Percentiles rank a stretch among this genome's conserved stretches.
These are phyloP conservation scores for Cryptococcus hybrid DNA, from an alignment of 1,284 basidiomycete species.

Conservation along the genomic window DNA sequence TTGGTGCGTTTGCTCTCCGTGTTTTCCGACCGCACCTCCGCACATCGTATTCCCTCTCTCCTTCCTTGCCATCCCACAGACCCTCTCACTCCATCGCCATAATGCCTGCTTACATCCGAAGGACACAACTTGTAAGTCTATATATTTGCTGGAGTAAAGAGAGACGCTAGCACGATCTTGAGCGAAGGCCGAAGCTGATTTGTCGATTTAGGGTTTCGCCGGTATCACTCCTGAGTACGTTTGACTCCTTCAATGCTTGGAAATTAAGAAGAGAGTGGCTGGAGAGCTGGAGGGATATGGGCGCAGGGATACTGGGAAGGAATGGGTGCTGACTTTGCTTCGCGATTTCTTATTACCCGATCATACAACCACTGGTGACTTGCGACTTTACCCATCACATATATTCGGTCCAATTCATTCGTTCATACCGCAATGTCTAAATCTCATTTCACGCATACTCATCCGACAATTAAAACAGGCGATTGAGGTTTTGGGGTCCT, in stretches of 20 bases:
- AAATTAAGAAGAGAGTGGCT: neutral
- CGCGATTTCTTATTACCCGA: too few species aligned
- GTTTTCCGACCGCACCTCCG: too few species aligned
- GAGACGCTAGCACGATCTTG: neutral
- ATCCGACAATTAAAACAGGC: slow-evolving; percentile 18
- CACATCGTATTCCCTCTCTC: neutral
- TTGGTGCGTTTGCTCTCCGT: too few species aligned
- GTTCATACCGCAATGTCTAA: neutral
- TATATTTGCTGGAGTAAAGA: neutral
- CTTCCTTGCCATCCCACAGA: neutral
- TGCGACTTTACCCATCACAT: neutral
- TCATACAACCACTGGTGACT: too few species aligned
- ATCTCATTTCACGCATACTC: neutral
- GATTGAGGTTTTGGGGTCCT: slow-evolving; percentile 30
- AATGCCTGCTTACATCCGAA: slow-evolving; percentile 13
- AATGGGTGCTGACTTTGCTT: too few species aligned
- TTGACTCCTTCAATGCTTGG: neutral
- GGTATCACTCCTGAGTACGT: slow-evolving; percentile 15
- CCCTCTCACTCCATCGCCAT: neutral
- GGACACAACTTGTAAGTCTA: slow-evolving; percentile 8
- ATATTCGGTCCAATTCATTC: neutral
- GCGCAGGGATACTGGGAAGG: too few species aligned
- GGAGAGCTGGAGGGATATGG: neutral
- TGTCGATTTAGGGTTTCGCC: neutral
- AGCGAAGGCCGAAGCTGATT: too few species aligned